phyloP scores from a whole-genome alignment of 345 rosid genomes.

The Lepidium sativum region DNA sequence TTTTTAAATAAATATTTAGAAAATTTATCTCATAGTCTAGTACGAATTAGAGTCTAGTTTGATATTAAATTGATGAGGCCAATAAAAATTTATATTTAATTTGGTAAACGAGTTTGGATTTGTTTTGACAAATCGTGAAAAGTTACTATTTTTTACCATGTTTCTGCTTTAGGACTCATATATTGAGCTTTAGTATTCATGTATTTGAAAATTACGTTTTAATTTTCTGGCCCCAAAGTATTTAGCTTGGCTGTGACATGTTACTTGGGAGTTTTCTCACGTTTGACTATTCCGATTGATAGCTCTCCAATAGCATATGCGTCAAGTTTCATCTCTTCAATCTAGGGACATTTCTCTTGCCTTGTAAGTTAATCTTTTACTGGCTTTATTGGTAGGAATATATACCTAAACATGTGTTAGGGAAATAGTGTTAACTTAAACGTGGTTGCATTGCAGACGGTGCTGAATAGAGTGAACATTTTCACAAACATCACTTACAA shows the following conservation, averaged over 20 bases:
- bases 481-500: constrained; percentile 76
- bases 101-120: too few relatives aligned
- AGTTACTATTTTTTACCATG: too few relatives aligned
- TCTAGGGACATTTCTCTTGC: constrained; percentile 18
- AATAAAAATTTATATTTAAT: too few relatives aligned
- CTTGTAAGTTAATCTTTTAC: constrained; percentile 19
- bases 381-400: background rate
- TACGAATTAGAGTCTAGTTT: too few relatives aligned
- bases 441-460: constrained; percentile 41
- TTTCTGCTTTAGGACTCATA: too few relatives aligned
- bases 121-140: too few relatives aligned
- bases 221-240: too few relatives aligned
- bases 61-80: too few relatives aligned
- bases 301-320: background rate
- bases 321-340: background rate
- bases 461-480: constrained; percentile 79
- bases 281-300: background rate
- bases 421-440: background rate
- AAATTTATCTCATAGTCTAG: too few relatives aligned
- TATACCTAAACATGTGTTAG: background rate
- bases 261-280: constrained; percentile 14
- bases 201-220: too few relatives aligned
- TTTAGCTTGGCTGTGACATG: constrained; percentile 21
- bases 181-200: too few relatives aligned
- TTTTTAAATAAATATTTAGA: too few relatives aligned